A percentile compares a stretch with the other conserved stretches of the same genome.
phyloP scores from a whole-genome alignment of 2,329 filamentous ascomycete species.

The Cladosporium velox region DNA sequence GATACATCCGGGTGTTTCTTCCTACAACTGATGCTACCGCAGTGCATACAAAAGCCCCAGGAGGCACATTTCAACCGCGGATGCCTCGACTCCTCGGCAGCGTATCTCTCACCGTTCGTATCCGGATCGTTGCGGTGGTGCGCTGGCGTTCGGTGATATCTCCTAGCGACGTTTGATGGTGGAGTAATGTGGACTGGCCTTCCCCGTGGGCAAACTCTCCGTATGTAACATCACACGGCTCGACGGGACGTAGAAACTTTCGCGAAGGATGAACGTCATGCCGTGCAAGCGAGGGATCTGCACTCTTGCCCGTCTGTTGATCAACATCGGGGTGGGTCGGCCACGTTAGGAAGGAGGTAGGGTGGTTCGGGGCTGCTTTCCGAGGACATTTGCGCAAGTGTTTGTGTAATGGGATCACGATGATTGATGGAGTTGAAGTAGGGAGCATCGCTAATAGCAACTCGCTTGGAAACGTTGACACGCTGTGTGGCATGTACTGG shows the following conservation, averaged over 20 bases:
- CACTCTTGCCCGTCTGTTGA: background rate
- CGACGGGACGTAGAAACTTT: background rate
- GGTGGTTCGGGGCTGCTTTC: background rate
- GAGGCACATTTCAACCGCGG: background rate
- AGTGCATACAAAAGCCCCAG: background rate
- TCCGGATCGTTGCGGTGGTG: background rate
- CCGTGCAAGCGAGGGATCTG: constrained; percentile 1
- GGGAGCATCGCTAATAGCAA: no score
- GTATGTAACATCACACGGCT: background rate
- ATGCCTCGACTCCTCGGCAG: background rate
- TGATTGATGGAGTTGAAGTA: no score
- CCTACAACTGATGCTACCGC: background rate
- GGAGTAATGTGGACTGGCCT: background rate
- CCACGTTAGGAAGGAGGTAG: background rate
- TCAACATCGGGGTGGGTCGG: background rate
- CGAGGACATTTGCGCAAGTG: no score
- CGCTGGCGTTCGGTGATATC: background rate
- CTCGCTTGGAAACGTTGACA: no score
- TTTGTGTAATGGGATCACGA: no score
- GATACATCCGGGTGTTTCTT: background rate
- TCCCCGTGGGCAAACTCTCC: background rate
- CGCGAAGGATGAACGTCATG: background rate
- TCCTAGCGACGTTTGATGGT: background rate
- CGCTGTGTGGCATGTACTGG: no score
- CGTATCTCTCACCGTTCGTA: background rate